These are phyloP conservation scores for Fagus sylvatica DNA, from an alignment of 306 rosid species.

Conservation along the genomic window DNA sequence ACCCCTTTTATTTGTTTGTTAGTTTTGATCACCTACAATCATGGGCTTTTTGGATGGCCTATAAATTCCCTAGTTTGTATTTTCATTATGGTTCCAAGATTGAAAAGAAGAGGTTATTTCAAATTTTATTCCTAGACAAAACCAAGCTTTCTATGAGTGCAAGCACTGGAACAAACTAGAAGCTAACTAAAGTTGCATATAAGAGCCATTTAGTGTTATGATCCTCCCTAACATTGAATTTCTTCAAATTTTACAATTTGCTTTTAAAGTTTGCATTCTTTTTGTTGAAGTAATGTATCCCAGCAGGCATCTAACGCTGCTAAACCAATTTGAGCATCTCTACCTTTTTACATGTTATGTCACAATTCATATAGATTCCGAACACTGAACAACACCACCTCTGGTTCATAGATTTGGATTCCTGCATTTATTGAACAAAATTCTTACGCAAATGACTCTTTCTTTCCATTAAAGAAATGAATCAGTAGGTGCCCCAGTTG, in stretches of 20 bases:
- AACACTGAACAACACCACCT: neutral
- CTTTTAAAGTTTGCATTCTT: neutral
- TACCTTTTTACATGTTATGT: neutral
- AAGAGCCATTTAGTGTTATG: too few relatives aligned
- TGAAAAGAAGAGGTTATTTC: neutral
- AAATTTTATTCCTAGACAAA: neutral
- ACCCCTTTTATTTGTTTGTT: neutral
- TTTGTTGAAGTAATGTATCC: neutral
- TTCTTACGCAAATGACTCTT: constrained; percentile 34
- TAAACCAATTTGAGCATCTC: neutral
- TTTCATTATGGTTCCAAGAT: neutral
- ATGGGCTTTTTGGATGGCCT: too few relatives aligned
- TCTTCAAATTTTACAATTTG: too few relatives aligned
- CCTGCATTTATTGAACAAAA: neutral
- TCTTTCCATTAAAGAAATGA: constrained; percentile 33
- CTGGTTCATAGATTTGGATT: neutral
- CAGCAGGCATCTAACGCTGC: neutral
- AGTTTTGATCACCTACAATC: neutral
- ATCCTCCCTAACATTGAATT: too few relatives aligned
- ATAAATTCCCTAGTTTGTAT: too few relatives aligned
- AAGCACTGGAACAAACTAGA: too few relatives aligned
- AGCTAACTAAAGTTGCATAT: too few relatives aligned
- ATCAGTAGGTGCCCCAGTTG: constrained; percentile 3
- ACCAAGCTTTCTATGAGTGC: too few relatives aligned
- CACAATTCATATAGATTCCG: too few relatives aligned